Evolutionary conservation across 805 yeast species (phyloP), one percentile per base, ranked within the genome.

Genomic region (Yamadazyma akitaensis): DNA sequence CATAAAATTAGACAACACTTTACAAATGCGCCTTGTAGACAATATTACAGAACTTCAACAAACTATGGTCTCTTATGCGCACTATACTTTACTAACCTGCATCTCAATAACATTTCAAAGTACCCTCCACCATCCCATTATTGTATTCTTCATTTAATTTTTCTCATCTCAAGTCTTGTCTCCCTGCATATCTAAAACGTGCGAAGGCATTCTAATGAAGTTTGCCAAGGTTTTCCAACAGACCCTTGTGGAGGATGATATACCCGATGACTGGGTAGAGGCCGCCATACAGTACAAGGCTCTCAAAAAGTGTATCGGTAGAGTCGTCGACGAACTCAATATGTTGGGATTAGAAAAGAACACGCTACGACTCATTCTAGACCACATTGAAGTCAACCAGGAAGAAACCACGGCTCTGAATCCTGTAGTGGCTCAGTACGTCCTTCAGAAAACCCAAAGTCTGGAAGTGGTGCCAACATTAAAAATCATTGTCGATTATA

Each of bases 201-300:
- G 32, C 32, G 32, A 12, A 28, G 32, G 5, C 32, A 28, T 13
- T 9, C n/a, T 42, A 21, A 86, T 86, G 92, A 86, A 85, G 73
- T 85, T 86, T 60, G 91, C 88, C 4, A 86, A 85, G 60, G 75
- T 78, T 5, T 77, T 83, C 47, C 85, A 85, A 57, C 80, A 82
- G 54, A 76, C 81, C 2, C 70, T 86, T 19, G 70, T 69, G 32
- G 83, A 77, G 45, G 84, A 81, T 41, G 73, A 76, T 2, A 70
- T 85, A 13, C 92, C 92, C 5, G 71, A 68, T 24, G 84, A 80
- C 18, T 85, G 94, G 94, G 66, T 77, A 0, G 75, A 71, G 25
- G 76, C 79, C 6, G 87, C 90, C 12, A 84, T 85, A 39, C 87
- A 84, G 53, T 85, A 85, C 60, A 85, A 85, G 60, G 75, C 80